These are phyloP conservation scores for Parastagonospora avenae DNA, from an alignment of 2,329 filamentous ascomycete genomes.

Conservation along the genomic window DNA sequence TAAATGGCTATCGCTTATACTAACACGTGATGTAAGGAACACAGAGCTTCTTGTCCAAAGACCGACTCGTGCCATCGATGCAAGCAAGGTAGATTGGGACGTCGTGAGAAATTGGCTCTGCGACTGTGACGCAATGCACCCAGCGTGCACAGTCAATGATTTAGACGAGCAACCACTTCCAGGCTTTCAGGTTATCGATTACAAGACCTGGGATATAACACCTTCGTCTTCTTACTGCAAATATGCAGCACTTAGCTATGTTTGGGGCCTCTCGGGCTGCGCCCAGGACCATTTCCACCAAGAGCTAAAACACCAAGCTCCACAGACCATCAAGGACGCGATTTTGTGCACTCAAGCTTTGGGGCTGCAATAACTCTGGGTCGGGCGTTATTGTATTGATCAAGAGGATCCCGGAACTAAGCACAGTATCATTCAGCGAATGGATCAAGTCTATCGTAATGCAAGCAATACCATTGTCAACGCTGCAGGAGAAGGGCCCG, in stretches of 20 bases:
- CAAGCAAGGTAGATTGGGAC: too few relatives aligned
- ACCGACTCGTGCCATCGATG: too few relatives aligned
- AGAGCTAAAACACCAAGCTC: background rate
- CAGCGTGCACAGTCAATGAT: background rate
- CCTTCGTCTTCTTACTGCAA: background rate
- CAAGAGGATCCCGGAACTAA: background rate
- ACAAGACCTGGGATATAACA: background rate
- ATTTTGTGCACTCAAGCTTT: constrained; percentile 1
- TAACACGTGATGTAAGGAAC: too few relatives aligned
- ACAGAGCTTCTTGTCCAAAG: too few relatives aligned
- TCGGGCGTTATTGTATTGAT: background rate
- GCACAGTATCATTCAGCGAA: background rate
- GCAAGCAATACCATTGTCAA: background rate
- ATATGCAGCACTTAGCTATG: constrained; percentile 4
- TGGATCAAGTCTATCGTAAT: background rate
- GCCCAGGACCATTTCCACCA: background rate
- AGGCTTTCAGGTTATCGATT: constrained; percentile 8
- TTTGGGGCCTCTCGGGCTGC: background rate
- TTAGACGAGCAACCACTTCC: background rate
- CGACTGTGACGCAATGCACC: too few relatives aligned
- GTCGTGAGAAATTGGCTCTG: too few relatives aligned
- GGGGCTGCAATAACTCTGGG: background rate
- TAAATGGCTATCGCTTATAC: too few relatives aligned
- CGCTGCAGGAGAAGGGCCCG: background rate
- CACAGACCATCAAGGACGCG: constrained; percentile 3